Base-by-base conservation (phyloP, 352 stramenopile species). In the Globisporangium megalacanthum region DNA sequence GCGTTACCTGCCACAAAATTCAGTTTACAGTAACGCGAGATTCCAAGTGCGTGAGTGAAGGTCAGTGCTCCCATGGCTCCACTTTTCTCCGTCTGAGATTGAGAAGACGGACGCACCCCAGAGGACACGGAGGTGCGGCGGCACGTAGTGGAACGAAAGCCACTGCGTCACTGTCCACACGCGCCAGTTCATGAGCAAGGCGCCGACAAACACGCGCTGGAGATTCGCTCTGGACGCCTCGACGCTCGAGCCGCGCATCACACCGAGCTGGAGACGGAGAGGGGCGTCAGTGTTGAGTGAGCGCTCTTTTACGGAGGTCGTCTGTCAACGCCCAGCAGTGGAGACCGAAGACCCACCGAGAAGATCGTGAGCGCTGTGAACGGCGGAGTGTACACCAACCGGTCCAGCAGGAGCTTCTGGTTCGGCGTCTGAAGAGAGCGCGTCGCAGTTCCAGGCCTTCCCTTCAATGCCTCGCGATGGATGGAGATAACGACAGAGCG, bases 91-190 rank as follows among this genome's bases (percentile, higher is more conserved):
- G 25, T 29, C 25, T 29, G 25, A 29, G 25, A 29, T 4, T 29
- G 25, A 29, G 25, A 29, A 29, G 25, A 29, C 25, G 0, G 36
- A 82, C 71, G 60, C 63, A 88, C 80, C 80, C 80, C 80, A 90
- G 39, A 90, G 57, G 46, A 90, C 80, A n/a, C 78, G 78, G 45
- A 86, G 56, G 2, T 85, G 78, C 46, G 78, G 73, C 35, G 78
- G 78, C n/a, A 88, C 66, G 68, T 85, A 86, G 58, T 88, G 68
- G 73, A 88, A 88, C 31, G 78, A 88, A 8, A 88, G 58, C 75
- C 75, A 88, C 64, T 88, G 78, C 25, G 75, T 88, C 25, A 83
- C 29, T 11, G 76, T 88, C 78, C 75, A 86, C 51, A 88, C 75
- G 56, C 74, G 72, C 73, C 72, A 85, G 62, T 88, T 88, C 78